phyloP scores from a whole-genome alignment of 192 early-diverging fungal species.

The Podila minutissima region DNA sequence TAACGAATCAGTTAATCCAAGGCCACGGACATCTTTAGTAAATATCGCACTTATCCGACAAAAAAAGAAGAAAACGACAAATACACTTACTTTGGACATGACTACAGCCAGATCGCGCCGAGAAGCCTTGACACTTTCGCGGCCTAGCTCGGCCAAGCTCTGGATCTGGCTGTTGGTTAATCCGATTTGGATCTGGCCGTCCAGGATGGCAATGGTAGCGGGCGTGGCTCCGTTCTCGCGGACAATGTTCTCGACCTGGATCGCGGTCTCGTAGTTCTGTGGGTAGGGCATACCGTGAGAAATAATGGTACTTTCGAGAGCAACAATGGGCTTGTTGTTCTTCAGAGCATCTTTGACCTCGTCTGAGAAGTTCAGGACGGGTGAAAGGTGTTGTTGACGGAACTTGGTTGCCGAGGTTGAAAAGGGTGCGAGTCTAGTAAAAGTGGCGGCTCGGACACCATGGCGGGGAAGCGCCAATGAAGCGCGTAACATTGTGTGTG shows the following conservation, averaged over 20 bases:
- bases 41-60: neutral
- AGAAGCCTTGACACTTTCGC: slow-evolving; percentile 80
- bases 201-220: slow-evolving; percentile 90
- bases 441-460: neutral
- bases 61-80: neutral
- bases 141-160: slow-evolving; percentile 68
- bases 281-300: slow-evolving; percentile 97
- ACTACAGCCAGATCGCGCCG: slow-evolving; percentile 86
- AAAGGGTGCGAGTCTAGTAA: too few species aligned
- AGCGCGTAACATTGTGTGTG: neutral
- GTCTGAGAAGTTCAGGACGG: slow-evolving; percentile 31
- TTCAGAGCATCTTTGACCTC: slow-evolving; percentile 70
- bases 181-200: slow-evolving; percentile 86
- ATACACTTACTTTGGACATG: slow-evolving; percentile 63
- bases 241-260: slow-evolving; percentile 82
- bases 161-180: slow-evolving; percentile 70
- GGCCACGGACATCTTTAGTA: neutral
- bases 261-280: slow-evolving; percentile 88
- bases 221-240: slow-evolving; percentile 77
- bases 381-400: neutral
- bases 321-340: slow-evolving; percentile 78
- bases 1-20: slow-evolving; percentile 7
- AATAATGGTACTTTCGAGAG: slow-evolving; percentile 95
- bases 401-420: neutral
- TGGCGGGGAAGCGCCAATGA: neutral